Conservation (phyloP, 805 yeast species). For the Monosporozyma aerobia region DNA sequence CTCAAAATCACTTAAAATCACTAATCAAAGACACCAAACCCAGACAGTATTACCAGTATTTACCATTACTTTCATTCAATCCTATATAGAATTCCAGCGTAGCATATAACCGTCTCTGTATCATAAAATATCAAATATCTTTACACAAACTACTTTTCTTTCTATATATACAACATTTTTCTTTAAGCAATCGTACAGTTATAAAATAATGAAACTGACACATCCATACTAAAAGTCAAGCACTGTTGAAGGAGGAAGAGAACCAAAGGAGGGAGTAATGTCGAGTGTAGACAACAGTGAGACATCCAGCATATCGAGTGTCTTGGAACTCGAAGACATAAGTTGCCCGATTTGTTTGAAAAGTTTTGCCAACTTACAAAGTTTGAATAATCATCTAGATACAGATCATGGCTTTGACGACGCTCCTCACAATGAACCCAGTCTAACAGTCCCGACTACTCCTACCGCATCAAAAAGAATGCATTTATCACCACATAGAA, state of each 20-base stretch:
- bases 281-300: neutral
- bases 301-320: neutral
- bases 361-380: conserved; percentile 42
- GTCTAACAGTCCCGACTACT: neutral
- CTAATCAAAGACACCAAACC: neutral
- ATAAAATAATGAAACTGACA: neutral
- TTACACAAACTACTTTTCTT: neutral
- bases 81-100: neutral
- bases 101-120: neutral
- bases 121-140: neutral
- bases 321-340: neutral
- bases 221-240: neutral
- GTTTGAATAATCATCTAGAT: conserved; percentile 65
- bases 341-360: conserved; percentile 67
- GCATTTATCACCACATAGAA: neutral
- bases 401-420: conserved; percentile 43
- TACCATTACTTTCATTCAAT: neutral
- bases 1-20: neutral
- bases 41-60: neutral
- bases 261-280: neutral
- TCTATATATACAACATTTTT: no score
- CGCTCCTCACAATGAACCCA: neutral
- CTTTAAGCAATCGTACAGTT: neutral
- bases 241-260: neutral
- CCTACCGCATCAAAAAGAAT: conserved; percentile 1